Conservation (phyloP, 495 filamentous ascomycete species). For the Neurospora sublineolata region DNA sequence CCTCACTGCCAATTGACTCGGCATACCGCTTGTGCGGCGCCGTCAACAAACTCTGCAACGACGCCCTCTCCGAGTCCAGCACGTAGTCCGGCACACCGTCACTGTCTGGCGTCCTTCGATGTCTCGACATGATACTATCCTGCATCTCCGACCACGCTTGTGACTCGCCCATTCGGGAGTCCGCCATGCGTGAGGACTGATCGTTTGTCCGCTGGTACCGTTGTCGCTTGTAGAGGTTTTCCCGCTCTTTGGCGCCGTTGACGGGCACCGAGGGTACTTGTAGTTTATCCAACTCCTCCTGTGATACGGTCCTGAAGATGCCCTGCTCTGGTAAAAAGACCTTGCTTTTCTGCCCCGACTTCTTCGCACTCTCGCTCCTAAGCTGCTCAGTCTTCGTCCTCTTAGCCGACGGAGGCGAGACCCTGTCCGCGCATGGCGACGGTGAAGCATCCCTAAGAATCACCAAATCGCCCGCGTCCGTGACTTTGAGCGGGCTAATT, state of each 20-base stretch:
- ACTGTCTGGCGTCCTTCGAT: neutral
- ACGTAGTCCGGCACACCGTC: neutral
- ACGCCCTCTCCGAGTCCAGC: neutral
- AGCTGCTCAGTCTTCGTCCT: constrained; percentile 21
- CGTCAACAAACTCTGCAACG: neutral
- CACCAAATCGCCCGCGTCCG: constrained; percentile 30
- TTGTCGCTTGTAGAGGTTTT: neutral
- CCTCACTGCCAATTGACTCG: neutral
- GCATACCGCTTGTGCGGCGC: neutral
- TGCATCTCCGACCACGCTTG: neutral
- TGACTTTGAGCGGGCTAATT: constrained; percentile 16
- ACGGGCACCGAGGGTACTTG: constrained; percentile 7
- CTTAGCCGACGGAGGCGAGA: constrained; percentile 8
- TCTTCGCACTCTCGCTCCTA: constrained; percentile 3
- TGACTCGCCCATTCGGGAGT: constrained; percentile 5
- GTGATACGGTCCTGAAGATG: constrained; percentile 41
- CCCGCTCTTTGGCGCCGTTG: neutral
- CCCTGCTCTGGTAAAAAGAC: constrained; percentile 40
- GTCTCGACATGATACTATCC: neutral
- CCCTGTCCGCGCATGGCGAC: constrained; percentile 4
- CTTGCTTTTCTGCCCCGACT: constrained; percentile 24
- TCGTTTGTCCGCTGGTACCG: constrained; percentile 16
- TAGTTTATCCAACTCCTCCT: constrained; percentile 27
- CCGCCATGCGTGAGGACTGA: constrained; percentile 10
- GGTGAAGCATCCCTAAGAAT: constrained; percentile 27